Base-by-base conservation (phyloP, 108 stramenopile genomes). In the Bacterosira constricta region DNA sequence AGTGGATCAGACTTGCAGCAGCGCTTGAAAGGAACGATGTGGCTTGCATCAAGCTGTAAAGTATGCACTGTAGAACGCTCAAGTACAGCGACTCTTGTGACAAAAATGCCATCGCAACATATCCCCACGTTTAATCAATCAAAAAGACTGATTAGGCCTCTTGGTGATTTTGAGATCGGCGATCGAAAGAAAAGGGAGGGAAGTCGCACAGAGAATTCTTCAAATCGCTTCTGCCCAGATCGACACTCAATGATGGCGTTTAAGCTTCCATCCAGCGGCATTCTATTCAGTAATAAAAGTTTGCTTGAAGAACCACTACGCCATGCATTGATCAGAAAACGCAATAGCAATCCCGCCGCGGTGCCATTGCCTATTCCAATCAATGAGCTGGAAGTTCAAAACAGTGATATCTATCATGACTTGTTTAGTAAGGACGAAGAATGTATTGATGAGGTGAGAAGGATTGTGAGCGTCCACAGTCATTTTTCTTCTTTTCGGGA, bases 351-450 rank as follows among this genome's bases (percentile, higher is more conserved):
- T 46, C 47, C 41, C 9, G 26, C 45, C 31, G 29, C 20, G 20
- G 44, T 63, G 10, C 55, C 63, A 44, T 77, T 69, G 9, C 76
- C 52, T 15, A 64, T 77, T 20, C 76, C 76, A 25, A 71, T 55
- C 36, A 30, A 32, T 17, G 58, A 58, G 29, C 9, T 38, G 23
- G 35, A 61, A 23, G 60, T 37, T 31, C 69, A 54, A 63, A 18
- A 39, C 23, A 53, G 12, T 23, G 54, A 71, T 27, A 27, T 9
- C 35, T 65, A 47, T 26, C 62, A 63, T 35, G 18, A 38, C 26
- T 21, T 64, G 54, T 27, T 65, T 12, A 64, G 39, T 38, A 50
- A 12, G 9, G 68, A 77, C 27, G 42, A 1, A 30, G 56, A 56
- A 20, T 3, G 8, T 1, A 34, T 38, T 29, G 21, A 62, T 17